Base-by-base conservation (phyloP, 192 early-diverging fungal genomes). In the Coemansia sp. region DNA sequence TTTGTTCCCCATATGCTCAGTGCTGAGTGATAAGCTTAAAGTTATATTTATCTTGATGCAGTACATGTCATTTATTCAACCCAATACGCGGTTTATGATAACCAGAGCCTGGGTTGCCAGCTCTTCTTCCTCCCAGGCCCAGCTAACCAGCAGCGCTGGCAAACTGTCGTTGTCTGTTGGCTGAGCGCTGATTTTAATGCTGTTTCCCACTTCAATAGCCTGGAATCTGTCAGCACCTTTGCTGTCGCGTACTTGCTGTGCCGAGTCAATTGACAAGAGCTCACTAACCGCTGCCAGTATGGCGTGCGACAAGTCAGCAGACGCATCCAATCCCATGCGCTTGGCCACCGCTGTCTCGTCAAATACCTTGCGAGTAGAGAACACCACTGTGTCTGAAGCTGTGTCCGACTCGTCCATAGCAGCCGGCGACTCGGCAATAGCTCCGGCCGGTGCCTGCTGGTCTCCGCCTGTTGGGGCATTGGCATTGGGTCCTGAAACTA, bases 81-180 rank as follows among this genome's bases (percentile, higher is more conserved):
- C 68, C 6, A 76, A 58, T 0, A 80, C 65, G 1, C 75, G 71
- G 44, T 87, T 85, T 10, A 90, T 69, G 21, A 84, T 66, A 10
- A 82, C 79, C 19, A 90, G 66, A 14, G 85, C 66, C n/a, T 77
- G 64, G 6, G 84, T 86, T 0, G 89, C 89, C 25, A 90, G 72
- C 51, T 84, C 86, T 31, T 90, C 87, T 54, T 90, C 89, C 20
- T 81, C 72, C 69, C 84, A 89, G 15, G 85, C 71, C 89, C 89
- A 90, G 14, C 83, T 75, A 26, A 90, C 74, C 15, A 68, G 51
- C 1, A 90, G 59, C 22, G 49, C 58, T 1, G 72, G 71, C 52
- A 80, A 48, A 1, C 54, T 62, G 53, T 56, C 62, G 5, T 60
- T 61, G 2, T 38, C 38, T 2, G 64, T 25, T 15, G 44, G 37